phyloP scores from a whole-genome alignment of 1,284 basidiomycete genomes.

The Schizophyllum amplum region DNA sequence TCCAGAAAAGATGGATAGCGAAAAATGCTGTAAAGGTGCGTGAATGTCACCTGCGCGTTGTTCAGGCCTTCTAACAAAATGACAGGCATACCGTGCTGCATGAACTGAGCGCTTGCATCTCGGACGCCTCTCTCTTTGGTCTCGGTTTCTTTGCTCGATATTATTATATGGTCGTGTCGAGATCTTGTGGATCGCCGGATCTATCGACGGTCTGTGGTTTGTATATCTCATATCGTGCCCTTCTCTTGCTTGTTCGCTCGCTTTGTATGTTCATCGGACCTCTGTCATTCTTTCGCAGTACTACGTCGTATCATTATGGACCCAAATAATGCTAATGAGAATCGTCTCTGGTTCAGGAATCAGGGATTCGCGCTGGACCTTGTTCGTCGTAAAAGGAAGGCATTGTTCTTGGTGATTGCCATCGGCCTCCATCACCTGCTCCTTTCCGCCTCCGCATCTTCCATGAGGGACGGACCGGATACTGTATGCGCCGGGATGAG shows the following conservation, averaged over 20 bases:
- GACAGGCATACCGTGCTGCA: background rate
- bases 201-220: background rate
- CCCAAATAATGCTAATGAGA: background rate
- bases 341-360: background rate
- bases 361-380: background rate
- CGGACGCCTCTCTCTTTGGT: background rate
- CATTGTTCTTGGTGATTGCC: background rate
- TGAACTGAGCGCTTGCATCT: background rate
- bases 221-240: background rate
- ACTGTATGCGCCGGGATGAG: background rate
- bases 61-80: too few relatives aligned
- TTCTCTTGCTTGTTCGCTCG: background rate
- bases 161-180: too few relatives aligned
- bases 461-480: background rate
- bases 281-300: background rate
- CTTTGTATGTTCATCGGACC: background rate
- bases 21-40: slow-evolving; percentile 23
- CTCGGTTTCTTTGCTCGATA: too few relatives aligned
- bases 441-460: background rate
- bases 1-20: slow-evolving; percentile 30
- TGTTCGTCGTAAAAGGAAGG: background rate
- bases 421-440: background rate
- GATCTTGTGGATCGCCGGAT: background rate
- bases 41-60: too few relatives aligned
- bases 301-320: background rate